A percentile compares a stretch with the other conserved stretches of the same genome.
Evolutionary conservation across 768 basidiomycete genomes (phyloP).

Genomic region (Amanita inopinata): DNA sequence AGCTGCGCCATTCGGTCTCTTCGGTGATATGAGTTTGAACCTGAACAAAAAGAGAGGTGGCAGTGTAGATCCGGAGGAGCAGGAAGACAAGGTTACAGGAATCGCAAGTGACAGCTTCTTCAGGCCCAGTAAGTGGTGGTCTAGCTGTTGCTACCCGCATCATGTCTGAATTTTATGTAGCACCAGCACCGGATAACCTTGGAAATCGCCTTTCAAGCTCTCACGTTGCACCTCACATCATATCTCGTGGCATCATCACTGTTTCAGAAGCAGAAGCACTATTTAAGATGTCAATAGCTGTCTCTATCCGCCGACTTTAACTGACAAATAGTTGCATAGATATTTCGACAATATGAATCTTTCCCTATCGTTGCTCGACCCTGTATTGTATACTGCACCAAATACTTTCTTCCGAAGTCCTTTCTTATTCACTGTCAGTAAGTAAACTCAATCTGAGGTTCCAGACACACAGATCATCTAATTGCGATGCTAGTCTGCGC

Average conservation of each 20-base stretch:
- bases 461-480: not conserved
- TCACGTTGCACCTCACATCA: slow-evolving; percentile 52
- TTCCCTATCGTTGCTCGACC: slow-evolving; percentile 72
- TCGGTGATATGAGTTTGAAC: slow-evolving; percentile 54
- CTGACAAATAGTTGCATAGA: slow-evolving; percentile 22
- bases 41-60: slow-evolving; percentile 25
- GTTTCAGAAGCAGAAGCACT: slow-evolving; percentile 59
- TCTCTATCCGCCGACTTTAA: not conserved
- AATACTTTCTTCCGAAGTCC: slow-evolving; percentile 76
- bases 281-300: slow-evolving; percentile 50
- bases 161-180: slow-evolving; percentile 18
- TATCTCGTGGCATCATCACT: slow-evolving; percentile 53
- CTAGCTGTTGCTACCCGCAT: not conserved
- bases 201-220: slow-evolving; percentile 24
- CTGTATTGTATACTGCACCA: slow-evolving; percentile 76
- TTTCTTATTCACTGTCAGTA: slow-evolving; percentile 86
- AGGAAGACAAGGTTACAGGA: slow-evolving; percentile 44
- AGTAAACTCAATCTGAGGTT: slow-evolving; percentile 22
- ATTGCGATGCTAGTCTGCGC: slow-evolving; percentile 56
- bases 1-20: slow-evolving; percentile 65
- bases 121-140: slow-evolving; percentile 37
- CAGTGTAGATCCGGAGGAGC: slow-evolving; percentile 32
- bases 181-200: slow-evolving; percentile 31
- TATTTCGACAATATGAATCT: slow-evolving; percentile 75
- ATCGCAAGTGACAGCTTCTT: slow-evolving; percentile 66